A percentile compares a stretch with the other conserved stretches of the same genome.
These are phyloP conservation scores for Jatropha curcas DNA, from an alignment of 345 rosid genomes.

Conservation along the genomic window DNA sequence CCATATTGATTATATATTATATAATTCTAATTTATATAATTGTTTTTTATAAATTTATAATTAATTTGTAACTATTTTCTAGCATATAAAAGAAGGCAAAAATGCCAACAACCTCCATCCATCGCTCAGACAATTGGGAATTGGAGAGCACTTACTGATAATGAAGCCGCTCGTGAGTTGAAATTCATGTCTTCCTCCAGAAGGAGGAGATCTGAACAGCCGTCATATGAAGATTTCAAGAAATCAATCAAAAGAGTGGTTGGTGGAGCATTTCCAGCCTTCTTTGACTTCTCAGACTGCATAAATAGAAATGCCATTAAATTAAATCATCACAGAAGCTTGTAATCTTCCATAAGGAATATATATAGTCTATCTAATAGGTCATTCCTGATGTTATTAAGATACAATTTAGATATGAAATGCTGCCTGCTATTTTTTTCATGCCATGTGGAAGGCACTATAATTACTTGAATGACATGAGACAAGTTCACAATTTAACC, in stretches of 20 bases:
- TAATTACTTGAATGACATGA: not conserved
- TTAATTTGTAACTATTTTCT: not conserved
- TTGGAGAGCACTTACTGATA: conserved; percentile 48
- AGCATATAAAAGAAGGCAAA: not conserved
- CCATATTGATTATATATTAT: no score
- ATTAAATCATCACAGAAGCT: not conserved
- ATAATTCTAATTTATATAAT: no score
- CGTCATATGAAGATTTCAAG: conserved; percentile 57
- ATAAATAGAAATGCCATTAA: conserved; percentile 14
- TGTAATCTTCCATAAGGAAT: not conserved
- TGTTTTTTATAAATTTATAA: no score
- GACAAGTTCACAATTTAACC: not conserved
- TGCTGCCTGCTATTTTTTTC: not conserved
- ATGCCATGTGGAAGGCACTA: not conserved
- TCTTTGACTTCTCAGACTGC: conserved; percentile 91
- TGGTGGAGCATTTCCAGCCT: conserved; percentile 72
- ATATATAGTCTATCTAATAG: not conserved
- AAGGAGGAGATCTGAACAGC: conserved; percentile 54
- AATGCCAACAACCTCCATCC: not conserved
- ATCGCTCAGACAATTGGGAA: not conserved
- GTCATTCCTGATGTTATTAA: not conserved
- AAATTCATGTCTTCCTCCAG: conserved; percentile 85
- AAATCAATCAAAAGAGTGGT: conserved; percentile 57
- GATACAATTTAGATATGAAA: not conserved
- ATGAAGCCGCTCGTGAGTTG: conserved; percentile 79